Percentiles rank a stretch among this genome's conserved stretches.
These are phyloP conservation scores for Plasmodium gonderi DNA, from an alignment of 169 alveolate species.

Conservation along the genomic window DNA sequence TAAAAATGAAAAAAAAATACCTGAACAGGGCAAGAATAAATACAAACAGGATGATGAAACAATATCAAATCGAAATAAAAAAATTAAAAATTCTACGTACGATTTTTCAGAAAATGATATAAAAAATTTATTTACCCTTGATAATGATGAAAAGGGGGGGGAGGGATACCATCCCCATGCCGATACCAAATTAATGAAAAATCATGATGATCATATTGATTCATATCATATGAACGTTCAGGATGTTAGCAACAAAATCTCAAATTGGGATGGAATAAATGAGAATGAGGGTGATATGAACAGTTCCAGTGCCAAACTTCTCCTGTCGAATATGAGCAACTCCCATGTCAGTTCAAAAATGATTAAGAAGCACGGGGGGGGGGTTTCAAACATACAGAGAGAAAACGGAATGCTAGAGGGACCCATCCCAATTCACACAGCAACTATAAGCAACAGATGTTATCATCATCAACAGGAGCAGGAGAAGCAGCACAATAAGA, in stretches of 20 bases:
- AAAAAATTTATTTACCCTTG: neutral
- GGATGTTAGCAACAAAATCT: no score
- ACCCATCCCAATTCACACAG: neutral
- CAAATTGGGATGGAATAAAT: no score
- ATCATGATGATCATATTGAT: neutral
- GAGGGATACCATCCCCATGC: neutral
- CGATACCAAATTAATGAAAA: neutral
- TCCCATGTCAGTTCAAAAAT: neutral
- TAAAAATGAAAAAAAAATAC: neutral
- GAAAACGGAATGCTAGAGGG: no score
- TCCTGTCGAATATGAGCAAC: no score
- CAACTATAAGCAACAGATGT: neutral
- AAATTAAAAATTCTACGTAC: neutral
- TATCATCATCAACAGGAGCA: neutral
- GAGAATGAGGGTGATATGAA: no score
- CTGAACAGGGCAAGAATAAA: neutral
- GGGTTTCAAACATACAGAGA: neutral
- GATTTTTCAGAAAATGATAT: slow-evolving; percentile 43
- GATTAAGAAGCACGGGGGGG: neutral
- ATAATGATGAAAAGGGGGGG: slow-evolving; percentile 12
- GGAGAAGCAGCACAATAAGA: no score
- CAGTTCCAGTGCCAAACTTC: no score
- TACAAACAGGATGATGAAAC: neutral
- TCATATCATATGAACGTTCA: no score
- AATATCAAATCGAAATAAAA: neutral